These are phyloP conservation scores for Tetrahymena borealis DNA, from an alignment of 73 alveolate genomes.

Conservation along the genomic window DNA sequence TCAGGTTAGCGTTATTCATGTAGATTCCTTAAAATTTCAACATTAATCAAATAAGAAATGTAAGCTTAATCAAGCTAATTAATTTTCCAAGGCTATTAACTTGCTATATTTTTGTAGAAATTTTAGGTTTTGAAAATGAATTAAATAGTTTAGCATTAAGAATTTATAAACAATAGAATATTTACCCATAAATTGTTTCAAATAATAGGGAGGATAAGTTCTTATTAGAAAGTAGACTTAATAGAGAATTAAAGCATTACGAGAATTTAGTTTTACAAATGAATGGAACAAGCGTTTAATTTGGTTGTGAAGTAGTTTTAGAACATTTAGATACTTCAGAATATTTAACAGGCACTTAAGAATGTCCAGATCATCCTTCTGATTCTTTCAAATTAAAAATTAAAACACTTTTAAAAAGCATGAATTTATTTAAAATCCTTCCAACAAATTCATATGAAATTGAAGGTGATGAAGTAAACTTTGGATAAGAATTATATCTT, in stretches of 20 bases:
- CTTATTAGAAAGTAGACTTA: neutral
- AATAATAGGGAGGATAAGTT: neutral
- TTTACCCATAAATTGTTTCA: neutral
- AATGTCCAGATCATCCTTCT: neutral
- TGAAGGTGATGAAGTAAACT: neutral
- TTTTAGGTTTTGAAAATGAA: no score
- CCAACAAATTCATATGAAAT: neutral
- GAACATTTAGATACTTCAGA: neutral
- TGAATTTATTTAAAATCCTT: neutral
- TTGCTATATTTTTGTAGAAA: no score
- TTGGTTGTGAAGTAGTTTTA: neutral
- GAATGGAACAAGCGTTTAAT: neutral
- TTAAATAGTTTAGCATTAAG: no score
- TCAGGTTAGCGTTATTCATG: neutral
- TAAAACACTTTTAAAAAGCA: neutral
- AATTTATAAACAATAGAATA: neutral
- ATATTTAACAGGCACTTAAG: neutral
- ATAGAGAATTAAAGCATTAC: neutral
- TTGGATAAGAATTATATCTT: neutral
- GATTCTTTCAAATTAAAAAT: neutral
- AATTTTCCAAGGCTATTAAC: no score
- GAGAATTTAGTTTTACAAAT: neutral
- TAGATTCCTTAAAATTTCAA: no score
- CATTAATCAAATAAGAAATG: no score
- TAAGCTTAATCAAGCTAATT: no score